Base-by-base conservation (phyloP, 805 yeast species). In the Metschnikowia kofuensis region DNA sequence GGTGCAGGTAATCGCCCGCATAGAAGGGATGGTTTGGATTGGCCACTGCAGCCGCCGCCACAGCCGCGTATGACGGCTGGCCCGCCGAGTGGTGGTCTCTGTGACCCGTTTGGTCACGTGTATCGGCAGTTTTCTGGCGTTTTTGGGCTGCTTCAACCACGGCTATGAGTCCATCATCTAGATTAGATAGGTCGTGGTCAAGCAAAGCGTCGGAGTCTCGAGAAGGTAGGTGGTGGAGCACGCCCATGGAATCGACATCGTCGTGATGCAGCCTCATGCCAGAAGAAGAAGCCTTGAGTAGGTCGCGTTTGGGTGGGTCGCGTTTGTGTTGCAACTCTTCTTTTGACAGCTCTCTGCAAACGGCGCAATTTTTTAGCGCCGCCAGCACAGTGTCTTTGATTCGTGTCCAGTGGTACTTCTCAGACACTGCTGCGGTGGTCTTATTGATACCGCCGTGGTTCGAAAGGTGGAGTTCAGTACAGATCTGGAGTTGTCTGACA, bases 391-490 rank as follows among this genome's bases (percentile, higher is more conserved):
- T 89, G 48, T 82, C 89, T 66, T 94, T 91, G 54, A 92, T 87
- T 44, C 96, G 79, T 1, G 89, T 80, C 97, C 98, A 92, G 65
- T 89, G 96, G 58, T 87, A 92, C 56, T 80, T 79, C 53, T 87
- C 94, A 1, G 91, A 80, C 14, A 94, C 80, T 14, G 78, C 69
- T 0, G 92, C 71, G 0, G 97, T 90, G 1, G 96, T 84, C 60
- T 85, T 88, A 68, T 92, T 92, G 53, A 92, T 89, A 10, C 98
- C 98, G 11, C 84, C 84, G 63, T 92, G 99, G 40, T 77, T 79
- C 16, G 76, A 66, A 53, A 76, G 62, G 63, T 92, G 99, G 16
- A 82, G 69, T 39, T 84, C 85, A 8, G 81, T 76, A 32, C 91
- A 88, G 30, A 92, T 83, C 53, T 82, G 84, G 40, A 85, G 62